These are phyloP conservation scores for Rhodotorula sp. DNA, from an alignment of 1,284 basidiomycete species.

Conservation along the genomic window DNA sequence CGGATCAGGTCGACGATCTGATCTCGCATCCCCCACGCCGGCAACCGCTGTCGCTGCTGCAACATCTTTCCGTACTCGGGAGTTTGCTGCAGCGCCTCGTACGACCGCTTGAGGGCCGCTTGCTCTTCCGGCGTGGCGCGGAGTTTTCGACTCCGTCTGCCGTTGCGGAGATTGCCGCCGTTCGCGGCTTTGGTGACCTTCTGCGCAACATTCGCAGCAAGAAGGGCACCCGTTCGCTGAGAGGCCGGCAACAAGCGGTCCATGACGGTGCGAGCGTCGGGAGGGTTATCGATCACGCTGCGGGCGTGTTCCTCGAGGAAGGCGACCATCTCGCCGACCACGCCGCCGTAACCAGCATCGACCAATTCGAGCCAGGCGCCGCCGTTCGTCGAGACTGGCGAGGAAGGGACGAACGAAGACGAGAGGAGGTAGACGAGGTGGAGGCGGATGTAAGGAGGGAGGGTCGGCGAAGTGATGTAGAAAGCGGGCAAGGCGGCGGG, in stretches of 20 bases:
- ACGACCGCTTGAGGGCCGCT: conserved; percentile 56
- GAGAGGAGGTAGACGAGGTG: conserved; percentile 66
- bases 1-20: conserved; percentile 65
- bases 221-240: neutral
- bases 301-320: conserved; percentile 71
- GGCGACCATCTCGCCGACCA: conserved; percentile 72
- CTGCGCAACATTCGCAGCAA: conserved; percentile 10
- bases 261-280: conserved; percentile 67
- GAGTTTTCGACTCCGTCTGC: conserved; percentile 45
- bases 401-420: conserved; percentile 34
- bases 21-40: conserved; percentile 67
- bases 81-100: conserved; percentile 51
- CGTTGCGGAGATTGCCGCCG: neutral
- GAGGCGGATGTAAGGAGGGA: conserved; percentile 80
- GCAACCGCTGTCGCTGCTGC: conserved; percentile 63
- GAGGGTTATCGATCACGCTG: conserved; percentile 64
- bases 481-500: conserved; percentile 64
- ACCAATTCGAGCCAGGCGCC: conserved; percentile 59
- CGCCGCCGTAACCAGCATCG: conserved; percentile 66
- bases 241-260: conserved; percentile 54
- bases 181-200: conserved; percentile 47
- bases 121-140: conserved; percentile 55
- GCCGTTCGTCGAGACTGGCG: conserved; percentile 32
- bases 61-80: conserved; percentile 63
- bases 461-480: conserved; percentile 68